Base-by-base conservation (phyloP, 345 rosid genomes). In the Hibiscus syriacus region DNA sequence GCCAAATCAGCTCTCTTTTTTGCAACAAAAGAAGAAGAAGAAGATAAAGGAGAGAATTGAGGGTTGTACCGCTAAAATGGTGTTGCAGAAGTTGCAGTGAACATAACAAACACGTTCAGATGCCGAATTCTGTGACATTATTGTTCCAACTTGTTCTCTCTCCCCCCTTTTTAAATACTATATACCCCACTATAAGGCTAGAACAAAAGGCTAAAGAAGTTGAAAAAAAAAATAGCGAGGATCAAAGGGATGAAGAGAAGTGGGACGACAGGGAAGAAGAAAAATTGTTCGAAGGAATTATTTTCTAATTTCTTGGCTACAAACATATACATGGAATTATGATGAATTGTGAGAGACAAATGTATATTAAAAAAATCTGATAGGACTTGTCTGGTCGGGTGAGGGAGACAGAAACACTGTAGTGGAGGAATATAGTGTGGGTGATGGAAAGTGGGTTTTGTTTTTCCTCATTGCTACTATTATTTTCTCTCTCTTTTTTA, bases 61-160 rank as follows among this genome's bases (percentile, higher is more conserved):
- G 77, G 58, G 59, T 1, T 61, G 70, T 92, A 94, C 99, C 92
- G 90, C 99, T 78, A 94, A 78, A 71, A 89, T 81, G 76, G 97
- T 91, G 90, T 86, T 88, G 97, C 99, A 94, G 89, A 89, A 83
- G 92, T 76, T 89, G 98, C 99, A 94, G 86, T 89, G 92, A 64
- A 91, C 96, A 83, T 87, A 94, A 74, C 98, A 89, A 69, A 94
- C 93, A 53, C 84, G 84, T 61, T 92, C 98, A 58, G 96, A 74
- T 30, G 86, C 81, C 87, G 80, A 75, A 32, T 94, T 90, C 57
- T 80, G 29, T 56, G 99, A 87, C 96, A 90, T 87, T 74, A 66
- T 77, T 58, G 63, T 12, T 14, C 29, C 19, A 36, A 38, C 8
- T 20, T 12, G 11, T 13, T 17, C 2, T 58, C 25, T 50, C n/a